Evolutionary conservation across 495 filamentous ascomycete species (phyloP).

Genomic region (Extremus antarcticus): DNA sequence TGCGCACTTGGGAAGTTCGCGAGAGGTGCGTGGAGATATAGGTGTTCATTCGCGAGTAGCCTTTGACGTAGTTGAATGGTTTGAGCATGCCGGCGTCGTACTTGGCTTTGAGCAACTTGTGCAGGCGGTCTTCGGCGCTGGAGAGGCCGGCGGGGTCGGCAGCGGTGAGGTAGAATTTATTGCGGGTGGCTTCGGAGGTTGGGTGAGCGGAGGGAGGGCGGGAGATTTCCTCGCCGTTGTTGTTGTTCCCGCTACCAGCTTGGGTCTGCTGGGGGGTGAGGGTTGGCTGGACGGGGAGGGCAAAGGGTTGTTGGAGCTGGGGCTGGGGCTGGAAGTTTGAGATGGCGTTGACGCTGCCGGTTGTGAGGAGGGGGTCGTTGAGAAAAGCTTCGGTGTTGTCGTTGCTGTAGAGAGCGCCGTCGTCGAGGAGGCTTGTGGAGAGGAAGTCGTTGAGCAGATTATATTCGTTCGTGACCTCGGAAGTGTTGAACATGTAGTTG

Average conservation of each 20-base stretch:
- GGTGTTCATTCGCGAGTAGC: slow-evolving; percentile 73
- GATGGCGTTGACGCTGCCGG: slow-evolving; percentile 35
- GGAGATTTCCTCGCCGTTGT: slow-evolving; percentile 42
- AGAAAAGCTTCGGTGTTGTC: slow-evolving; percentile 49
- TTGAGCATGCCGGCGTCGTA: slow-evolving; percentile 88
- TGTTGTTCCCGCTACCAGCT: slow-evolving; percentile 12
- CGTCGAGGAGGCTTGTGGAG: slow-evolving; percentile 75
- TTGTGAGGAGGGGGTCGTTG: slow-evolving; percentile 45
- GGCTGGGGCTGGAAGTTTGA: not conserved
- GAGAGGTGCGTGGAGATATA: slow-evolving; percentile 87
- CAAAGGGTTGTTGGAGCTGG: slow-evolving; percentile 10
- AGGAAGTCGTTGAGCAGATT: slow-evolving; percentile 94
- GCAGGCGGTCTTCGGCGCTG: slow-evolving; percentile 87
- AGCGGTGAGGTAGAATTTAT: slow-evolving; percentile 90
- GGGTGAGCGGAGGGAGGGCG: slow-evolving; percentile 49
- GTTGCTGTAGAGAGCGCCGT: slow-evolving; percentile 50
- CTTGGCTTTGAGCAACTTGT: slow-evolving; percentile 86
- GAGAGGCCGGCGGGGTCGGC: slow-evolving; percentile 90
- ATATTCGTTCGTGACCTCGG: slow-evolving; percentile 90
- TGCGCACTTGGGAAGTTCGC: slow-evolving; percentile 68
- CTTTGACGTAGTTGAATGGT: slow-evolving; percentile 96
- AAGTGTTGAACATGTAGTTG: slow-evolving; percentile 89
- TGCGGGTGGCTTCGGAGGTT: slow-evolving; percentile 64
- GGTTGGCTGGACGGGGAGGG: slow-evolving; percentile 25
- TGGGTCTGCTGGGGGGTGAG: slow-evolving; percentile 1